phyloP scores from a whole-genome alignment of 805 yeast genomes.

The Scheffersomyces lignosus region DNA sequence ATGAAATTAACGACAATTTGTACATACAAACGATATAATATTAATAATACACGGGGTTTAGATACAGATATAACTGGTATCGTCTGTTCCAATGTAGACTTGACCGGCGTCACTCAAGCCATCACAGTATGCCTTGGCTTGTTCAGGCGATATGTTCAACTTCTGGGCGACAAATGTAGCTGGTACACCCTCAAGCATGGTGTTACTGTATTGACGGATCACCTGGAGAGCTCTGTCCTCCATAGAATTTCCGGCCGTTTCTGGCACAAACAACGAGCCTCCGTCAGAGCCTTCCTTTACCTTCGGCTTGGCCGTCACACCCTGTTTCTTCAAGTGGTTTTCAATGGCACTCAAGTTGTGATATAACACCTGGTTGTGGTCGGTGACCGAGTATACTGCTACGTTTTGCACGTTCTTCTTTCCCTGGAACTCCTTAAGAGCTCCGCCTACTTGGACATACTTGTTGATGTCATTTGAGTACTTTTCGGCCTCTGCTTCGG shows the following conservation, averaged over 20 bases:
- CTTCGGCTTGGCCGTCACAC: conserved; percentile 29
- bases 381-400: conserved; percentile 53
- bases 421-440: conserved; percentile 56
- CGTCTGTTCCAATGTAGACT: conserved; percentile 70
- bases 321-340: conserved; percentile 52
- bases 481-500: conserved; percentile 29
- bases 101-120: conserved; percentile 66
- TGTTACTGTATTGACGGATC: conserved; percentile 49
- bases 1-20: no score
- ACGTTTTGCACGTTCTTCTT: conserved; percentile 67
- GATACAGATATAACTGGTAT: conserved; percentile 30
- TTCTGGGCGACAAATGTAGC: conserved; percentile 58
- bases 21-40: no score
- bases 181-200: conserved; percentile 79
- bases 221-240: conserved; percentile 50
- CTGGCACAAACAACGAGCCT: conserved; percentile 27
- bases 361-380: conserved; percentile 67
- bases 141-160: conserved; percentile 49
- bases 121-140: conserved; percentile 50
- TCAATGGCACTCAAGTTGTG: conserved; percentile 67
- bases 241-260: conserved; percentile 20
- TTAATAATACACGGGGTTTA: no score
- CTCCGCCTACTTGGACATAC: conserved; percentile 57
- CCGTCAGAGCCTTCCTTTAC: no score
- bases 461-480: conserved; percentile 46